A percentile compares a stretch with the other conserved stretches of the same genome.
phyloP scores from a whole-genome alignment of 1,139 yeast genomes.

The Yarrowia galli region DNA sequence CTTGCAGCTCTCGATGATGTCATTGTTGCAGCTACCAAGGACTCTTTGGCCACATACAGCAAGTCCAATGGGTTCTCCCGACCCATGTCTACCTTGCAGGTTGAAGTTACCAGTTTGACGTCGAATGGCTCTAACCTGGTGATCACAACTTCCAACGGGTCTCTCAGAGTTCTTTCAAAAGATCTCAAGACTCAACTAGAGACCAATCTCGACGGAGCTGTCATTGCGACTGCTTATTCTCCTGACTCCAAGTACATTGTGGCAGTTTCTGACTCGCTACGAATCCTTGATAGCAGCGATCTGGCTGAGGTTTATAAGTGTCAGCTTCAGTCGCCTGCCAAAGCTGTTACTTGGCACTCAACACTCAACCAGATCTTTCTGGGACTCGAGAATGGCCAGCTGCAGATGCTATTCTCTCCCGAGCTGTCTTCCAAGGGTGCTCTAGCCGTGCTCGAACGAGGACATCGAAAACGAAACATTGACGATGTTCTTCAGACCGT shows the following conservation, averaged over 20 bases:
- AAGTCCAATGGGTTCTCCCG: constrained; percentile 14
- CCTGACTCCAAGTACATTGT: constrained; percentile 47
- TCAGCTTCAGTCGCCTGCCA: constrained; percentile 43
- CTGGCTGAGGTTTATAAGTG: constrained; percentile 48
- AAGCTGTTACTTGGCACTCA: constrained; percentile 49
- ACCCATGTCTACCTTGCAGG: background rate
- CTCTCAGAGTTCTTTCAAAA: background rate
- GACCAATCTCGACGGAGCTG: background rate
- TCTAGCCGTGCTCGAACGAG: constrained; percentile 49
- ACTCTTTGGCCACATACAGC: constrained; percentile 1
- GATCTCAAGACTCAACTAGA: constrained; percentile 16
- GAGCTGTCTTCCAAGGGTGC: constrained; percentile 52
- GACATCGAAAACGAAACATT: constrained; percentile 51
- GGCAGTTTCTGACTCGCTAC: constrained; percentile 44
- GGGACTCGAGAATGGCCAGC: constrained; percentile 50
- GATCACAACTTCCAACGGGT: background rate
- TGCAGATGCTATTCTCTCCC: constrained; percentile 51
- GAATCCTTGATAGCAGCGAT: constrained; percentile 41
- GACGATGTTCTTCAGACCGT: constrained; percentile 49
- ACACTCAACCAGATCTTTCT: constrained; percentile 51
- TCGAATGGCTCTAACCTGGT: background rate
- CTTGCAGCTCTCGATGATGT: background rate
- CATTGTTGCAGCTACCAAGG: constrained; percentile 7
- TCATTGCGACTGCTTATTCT: constrained; percentile 43
- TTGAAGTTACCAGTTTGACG: constrained; percentile 6